Evolutionary conservation across 225 moss, liverwort and hornwort species (phyloP).

Genomic region (Pseudoscleropodium purum): DNA sequence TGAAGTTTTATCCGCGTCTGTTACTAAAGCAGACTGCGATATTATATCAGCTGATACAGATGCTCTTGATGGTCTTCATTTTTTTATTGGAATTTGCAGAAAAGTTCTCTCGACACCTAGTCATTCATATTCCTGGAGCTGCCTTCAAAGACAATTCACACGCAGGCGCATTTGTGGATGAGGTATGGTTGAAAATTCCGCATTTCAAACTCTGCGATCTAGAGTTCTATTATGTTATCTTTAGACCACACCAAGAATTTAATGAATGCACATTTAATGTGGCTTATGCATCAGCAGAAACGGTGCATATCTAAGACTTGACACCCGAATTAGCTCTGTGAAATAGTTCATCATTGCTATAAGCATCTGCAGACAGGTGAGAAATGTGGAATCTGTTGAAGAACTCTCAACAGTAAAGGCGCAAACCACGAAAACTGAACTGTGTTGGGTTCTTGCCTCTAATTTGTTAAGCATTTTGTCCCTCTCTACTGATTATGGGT

Average conservation of each 20-base stretch:
- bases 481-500: background rate
- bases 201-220: background rate
- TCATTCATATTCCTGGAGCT: slow-evolving; percentile 59
- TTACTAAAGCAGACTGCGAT: background rate
- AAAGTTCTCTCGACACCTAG: slow-evolving; percentile 88
- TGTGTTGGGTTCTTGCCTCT: background rate
- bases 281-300: background rate
- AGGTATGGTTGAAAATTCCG: slow-evolving; percentile 26
- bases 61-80: background rate
- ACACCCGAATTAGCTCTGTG: background rate
- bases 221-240: background rate
- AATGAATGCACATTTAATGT: background rate
- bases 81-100: slow-evolving; percentile 28
- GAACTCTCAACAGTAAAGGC: background rate
- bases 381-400: background rate
- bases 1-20: background rate
- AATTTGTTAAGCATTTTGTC: background rate
- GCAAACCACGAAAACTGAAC: background rate
- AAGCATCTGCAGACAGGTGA: background rate
- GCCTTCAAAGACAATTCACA: slow-evolving; percentile 87
- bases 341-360: background rate
- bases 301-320: background rate
- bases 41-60: background rate
- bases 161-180: slow-evolving; percentile 76
- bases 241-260: background rate